These are phyloP conservation scores for Sarocladium strictum DNA, from an alignment of 2,329 filamentous ascomycete species.

Conservation along the genomic window DNA sequence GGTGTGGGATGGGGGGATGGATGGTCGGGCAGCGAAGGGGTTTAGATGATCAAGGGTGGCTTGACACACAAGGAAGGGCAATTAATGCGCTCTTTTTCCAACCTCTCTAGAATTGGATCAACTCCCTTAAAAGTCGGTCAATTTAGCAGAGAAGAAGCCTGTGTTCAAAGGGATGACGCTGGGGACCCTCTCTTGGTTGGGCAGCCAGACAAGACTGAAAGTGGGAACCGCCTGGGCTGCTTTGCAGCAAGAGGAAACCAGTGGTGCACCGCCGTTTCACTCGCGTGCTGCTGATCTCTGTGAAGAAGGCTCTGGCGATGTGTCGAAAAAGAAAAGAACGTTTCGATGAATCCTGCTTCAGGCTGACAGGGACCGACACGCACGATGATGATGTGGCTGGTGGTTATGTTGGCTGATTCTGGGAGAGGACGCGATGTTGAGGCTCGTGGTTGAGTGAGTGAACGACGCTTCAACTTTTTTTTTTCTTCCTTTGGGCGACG, in stretches of 20 bases:
- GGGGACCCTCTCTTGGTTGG: conserved; percentile 2
- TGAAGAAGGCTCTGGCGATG: no score
- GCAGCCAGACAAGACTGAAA: conserved; percentile 5
- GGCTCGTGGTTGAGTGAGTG: conserved; percentile 5
- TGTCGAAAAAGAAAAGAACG: not conserved
- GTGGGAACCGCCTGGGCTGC: conserved; percentile 4
- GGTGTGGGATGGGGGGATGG: conserved; percentile 14
- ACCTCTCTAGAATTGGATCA: not conserved
- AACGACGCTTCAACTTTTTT: conserved; percentile 3
- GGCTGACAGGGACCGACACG: not conserved
- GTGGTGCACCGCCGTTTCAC: conserved; percentile 2
- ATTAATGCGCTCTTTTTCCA: conserved; percentile 13
- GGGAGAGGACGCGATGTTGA: not conserved
- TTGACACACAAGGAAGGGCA: not conserved
- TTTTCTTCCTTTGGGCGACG: not conserved
- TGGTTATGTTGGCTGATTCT: not conserved
- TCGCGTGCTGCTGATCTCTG: conserved; percentile 3
- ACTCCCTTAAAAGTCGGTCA: not conserved
- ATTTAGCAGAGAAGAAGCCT: not conserved
- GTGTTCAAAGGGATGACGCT: conserved; percentile 5
- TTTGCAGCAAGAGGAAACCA: conserved; percentile 1
- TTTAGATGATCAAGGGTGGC: not conserved
- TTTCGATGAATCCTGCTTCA: not conserved
- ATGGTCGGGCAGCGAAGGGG: conserved; percentile 10
- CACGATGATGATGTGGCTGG: conserved; percentile 9